A percentile compares a stretch with the other conserved stretches of the same genome.
These are phyloP conservation scores for Trichosanthes truncata DNA, from an alignment of 306 rosid genomes.

Conservation along the genomic window DNA sequence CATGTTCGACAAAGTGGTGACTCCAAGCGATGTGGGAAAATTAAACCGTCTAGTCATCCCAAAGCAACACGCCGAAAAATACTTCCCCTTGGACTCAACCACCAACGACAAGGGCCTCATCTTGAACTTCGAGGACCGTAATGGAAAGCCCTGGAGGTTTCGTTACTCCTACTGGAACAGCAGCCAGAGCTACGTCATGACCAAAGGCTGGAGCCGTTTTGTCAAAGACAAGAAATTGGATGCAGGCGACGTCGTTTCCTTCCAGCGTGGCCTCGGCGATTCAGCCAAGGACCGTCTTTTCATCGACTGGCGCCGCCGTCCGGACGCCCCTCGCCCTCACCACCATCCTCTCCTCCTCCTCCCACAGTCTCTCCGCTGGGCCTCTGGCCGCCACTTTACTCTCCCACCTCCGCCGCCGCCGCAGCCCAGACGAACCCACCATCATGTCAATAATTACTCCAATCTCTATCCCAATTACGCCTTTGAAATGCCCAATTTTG, in stretches of 20 bases:
- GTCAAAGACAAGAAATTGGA: constrained; percentile 17
- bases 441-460: neutral
- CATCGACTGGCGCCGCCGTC: constrained; percentile 18
- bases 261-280: constrained; percentile 7
- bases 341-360: constrained; percentile 1
- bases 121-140: constrained; percentile 13
- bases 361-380: constrained; percentile 9
- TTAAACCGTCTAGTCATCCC: constrained; percentile 14
- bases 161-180: constrained; percentile 24
- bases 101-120: constrained; percentile 14
- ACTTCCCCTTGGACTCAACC: constrained; percentile 12
- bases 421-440: neutral
- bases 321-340: neutral
- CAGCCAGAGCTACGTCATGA: constrained; percentile 21
- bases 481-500: neutral
- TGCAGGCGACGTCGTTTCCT: constrained; percentile 15
- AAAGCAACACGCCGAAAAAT: constrained; percentile 16
- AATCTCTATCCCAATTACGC: neutral
- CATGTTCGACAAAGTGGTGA: constrained; percentile 17
- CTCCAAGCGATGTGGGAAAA: constrained; percentile 18
- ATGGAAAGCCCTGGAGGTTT: constrained; percentile 18
- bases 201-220: constrained; percentile 17
- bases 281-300: constrained; percentile 2
- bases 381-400: neutral
- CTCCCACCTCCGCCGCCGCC: neutral